Percentiles rank a stretch among this genome's conserved stretches.
Evolutionary conservation across 352 stramenopile genomes (phyloP).

Genomic region (Pythium sukuiense): DNA sequence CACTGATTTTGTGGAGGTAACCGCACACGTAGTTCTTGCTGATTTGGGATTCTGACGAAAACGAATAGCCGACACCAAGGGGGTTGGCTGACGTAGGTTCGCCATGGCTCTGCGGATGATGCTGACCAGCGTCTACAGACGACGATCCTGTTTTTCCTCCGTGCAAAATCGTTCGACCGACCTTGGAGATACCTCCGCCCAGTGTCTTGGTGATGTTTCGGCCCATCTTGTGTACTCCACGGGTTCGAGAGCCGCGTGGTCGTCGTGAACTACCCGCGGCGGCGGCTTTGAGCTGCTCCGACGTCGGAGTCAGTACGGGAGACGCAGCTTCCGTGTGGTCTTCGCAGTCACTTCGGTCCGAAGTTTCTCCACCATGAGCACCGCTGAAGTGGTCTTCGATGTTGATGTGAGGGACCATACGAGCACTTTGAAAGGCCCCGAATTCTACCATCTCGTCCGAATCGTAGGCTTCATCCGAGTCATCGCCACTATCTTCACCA

Average conservation of each 20-base stretch:
- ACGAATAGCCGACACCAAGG: slow-evolving; percentile 50
- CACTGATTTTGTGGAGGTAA: slow-evolving; percentile 85
- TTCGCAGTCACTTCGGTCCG: slow-evolving; percentile 18
- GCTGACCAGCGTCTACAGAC: background rate
- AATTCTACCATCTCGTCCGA: slow-evolving; percentile 75
- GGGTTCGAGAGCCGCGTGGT: slow-evolving; percentile 27
- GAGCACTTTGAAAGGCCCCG: slow-evolving; percentile 47
- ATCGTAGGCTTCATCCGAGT: slow-evolving; percentile 74
- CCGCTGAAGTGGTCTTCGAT: slow-evolving; percentile 3
- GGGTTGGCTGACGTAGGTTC: slow-evolving; percentile 39
- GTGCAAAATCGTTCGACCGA: slow-evolving; percentile 75
- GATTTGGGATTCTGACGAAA: slow-evolving; percentile 76
- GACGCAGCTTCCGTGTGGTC: slow-evolving; percentile 2
- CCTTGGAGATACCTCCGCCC: slow-evolving; percentile 74
- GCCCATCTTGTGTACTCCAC: slow-evolving; percentile 73
- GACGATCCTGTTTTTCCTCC: slow-evolving; percentile 49
- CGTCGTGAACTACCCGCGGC: background rate
- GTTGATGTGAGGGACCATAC: slow-evolving; percentile 5
- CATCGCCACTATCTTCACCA: slow-evolving; percentile 79
- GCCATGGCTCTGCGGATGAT: background rate
- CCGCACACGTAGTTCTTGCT: slow-evolving; percentile 82
- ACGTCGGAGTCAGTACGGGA: background rate
- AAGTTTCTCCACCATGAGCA: background rate
- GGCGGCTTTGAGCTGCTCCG: slow-evolving; percentile 4
- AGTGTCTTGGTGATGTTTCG: slow-evolving; percentile 78